phyloP scores from a whole-genome alignment of 768 basidiomycete species.

The Russula abietina region DNA sequence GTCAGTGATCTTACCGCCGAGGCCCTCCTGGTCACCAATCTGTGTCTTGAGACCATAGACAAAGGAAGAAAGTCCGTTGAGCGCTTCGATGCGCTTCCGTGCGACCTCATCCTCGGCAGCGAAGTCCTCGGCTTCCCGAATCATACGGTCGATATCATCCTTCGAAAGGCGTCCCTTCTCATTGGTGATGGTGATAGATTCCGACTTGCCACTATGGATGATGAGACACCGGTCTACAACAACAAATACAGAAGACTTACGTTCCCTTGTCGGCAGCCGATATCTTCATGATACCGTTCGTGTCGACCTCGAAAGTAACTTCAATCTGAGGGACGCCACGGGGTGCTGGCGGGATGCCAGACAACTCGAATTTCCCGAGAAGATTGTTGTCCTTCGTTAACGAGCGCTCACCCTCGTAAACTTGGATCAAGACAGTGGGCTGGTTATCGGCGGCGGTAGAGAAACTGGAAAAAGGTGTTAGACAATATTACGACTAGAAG shows the following conservation, averaged over 20 bases:
- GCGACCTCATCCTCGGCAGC: constrained; percentile 71
- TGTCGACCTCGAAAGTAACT: constrained; percentile 93
- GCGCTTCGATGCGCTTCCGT: constrained; percentile 79
- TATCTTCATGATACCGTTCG: constrained; percentile 95
- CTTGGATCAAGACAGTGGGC: constrained; percentile 93
- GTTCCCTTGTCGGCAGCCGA: constrained; percentile 91
- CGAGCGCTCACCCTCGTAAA: constrained; percentile 95
- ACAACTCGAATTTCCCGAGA: constrained; percentile 94
- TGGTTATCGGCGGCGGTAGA: constrained; percentile 87
- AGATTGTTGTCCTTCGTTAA: constrained; percentile 98
- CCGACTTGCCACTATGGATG: constrained; percentile 64
- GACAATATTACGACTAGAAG: constrained; percentile 3
- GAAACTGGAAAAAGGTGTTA: constrained; percentile 36
- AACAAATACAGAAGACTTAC: constrained; percentile 33
- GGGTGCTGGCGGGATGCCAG: constrained; percentile 87
- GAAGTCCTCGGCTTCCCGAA: constrained; percentile 88
- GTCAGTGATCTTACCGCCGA: constrained; percentile 80
- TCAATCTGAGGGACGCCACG: constrained; percentile 97
- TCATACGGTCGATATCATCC: constrained; percentile 88
- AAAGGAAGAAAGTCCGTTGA: constrained; percentile 74
- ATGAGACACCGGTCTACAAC: not conserved
- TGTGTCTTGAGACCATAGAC: constrained; percentile 86
- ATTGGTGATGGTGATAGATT: constrained; percentile 91
- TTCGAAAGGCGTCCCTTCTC: constrained; percentile 75
- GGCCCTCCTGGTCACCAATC: constrained; percentile 78